A percentile compares a stretch with the other conserved stretches of the same genome.
These are phyloP conservation scores for Bisporella sp. DNA, from an alignment of 2,329 filamentous ascomycete genomes.

Conservation along the genomic window DNA sequence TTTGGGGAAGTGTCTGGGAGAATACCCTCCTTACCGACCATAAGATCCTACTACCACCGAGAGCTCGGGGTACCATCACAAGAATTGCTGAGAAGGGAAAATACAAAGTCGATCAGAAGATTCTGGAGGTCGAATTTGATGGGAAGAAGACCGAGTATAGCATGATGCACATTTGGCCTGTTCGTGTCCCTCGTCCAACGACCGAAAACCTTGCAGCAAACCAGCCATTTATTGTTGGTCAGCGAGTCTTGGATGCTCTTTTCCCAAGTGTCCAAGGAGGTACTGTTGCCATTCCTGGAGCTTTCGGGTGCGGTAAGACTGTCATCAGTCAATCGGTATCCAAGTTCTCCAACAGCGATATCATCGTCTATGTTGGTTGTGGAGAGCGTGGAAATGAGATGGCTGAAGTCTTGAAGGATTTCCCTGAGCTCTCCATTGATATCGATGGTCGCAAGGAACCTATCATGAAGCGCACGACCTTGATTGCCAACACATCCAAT, in stretches of 20 bases:
- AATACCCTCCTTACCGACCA: conserved; percentile 93
- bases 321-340: conserved; percentile 98
- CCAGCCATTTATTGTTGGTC: conserved; percentile 90
- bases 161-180: conserved; percentile 99
- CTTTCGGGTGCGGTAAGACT: conserved; percentile 98
- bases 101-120: conserved; percentile 90
- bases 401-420: conserved; percentile 99
- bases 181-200: conserved; percentile 87
- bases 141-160: conserved; percentile 88
- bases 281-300: conserved; percentile 95
- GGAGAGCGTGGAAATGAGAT: conserved; percentile 97
- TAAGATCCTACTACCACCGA: conserved; percentile 85
- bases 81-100: conserved; percentile 82
- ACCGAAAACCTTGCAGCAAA: conserved; percentile 88
- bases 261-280: conserved; percentile 96
- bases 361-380: conserved; percentile 94
- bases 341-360: conserved; percentile 99
- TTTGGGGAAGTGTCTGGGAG: conserved; percentile 91
- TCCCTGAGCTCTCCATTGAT: conserved; percentile 94
- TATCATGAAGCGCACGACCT: conserved; percentile 99
- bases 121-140: conserved; percentile 94
- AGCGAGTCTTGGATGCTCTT: conserved; percentile 90
- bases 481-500: conserved; percentile 99
- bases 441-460: conserved; percentile 92
- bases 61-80: conserved; percentile 86